Evolutionary conservation across 148 eudicot genomes (phyloP), one percentile per base, ranked within the genome.

Genomic region (Rhododendron williamsianum): DNA sequence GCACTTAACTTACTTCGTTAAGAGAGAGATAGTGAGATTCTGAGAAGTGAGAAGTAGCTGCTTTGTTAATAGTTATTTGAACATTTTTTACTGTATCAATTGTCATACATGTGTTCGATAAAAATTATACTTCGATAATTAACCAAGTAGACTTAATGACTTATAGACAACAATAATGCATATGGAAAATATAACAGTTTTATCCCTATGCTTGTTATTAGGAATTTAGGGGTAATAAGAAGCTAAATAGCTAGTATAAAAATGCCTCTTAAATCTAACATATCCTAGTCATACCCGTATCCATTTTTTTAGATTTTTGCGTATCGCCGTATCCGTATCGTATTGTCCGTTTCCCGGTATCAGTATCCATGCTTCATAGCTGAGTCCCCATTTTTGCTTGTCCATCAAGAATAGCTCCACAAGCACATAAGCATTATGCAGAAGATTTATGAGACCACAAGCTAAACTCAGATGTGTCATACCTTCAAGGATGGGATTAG

Each of bases 401-500:
- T 51, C 51, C 51, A 73, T 58, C 52, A 78, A 51, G 80, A 48
- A 58, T 5, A 12, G 56, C 49, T n/a, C 35, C 81, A 86, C 73
- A 73, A 54, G 48, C 38, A 71, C 76, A 73, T 25, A 69, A 82
- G 18, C 76, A 18, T 46, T 19, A 25, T 21, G 46, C 51, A 69
- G 43, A 25, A 71, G 9, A 77, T 36, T 27, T 12, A n/a, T 51
- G 67, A 65, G 19, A 73, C 35, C 38, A 30, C 36, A 30, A 71
- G 13, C 76, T 71, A 76, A 36, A 4, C 30, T 27, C 54, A 18
- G 49, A 25, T 10, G 67, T 5, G 71, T 11, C 88, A 82, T 91
- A 95, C 99, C 99, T 97, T 95, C 83, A 97, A 86, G 58, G 95
- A 91, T 81, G 99, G 96, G 45, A 97, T 76, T 49, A 95, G 88